A percentile compares a stretch with the other conserved stretches of the same genome.
Evolutionary conservation across 352 stramenopile genomes (phyloP).

Genomic region (Ophiocytium majus): DNA sequence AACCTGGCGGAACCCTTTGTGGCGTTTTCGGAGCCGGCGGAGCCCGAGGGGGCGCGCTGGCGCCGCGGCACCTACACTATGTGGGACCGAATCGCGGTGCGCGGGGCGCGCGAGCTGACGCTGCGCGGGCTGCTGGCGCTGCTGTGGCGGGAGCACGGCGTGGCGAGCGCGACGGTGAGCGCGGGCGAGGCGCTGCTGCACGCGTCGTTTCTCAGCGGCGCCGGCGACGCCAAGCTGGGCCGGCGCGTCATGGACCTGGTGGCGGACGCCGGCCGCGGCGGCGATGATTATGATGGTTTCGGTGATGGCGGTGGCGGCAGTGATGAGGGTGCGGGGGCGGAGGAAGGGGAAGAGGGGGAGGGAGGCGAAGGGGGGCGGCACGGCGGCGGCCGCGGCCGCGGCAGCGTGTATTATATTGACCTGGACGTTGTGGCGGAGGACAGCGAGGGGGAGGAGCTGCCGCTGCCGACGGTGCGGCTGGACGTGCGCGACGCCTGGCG

Average conservation of each 20-base stretch:
- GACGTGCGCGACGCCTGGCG: constrained; percentile 23
- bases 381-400: not conserved
- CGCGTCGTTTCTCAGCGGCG: constrained; percentile 40
- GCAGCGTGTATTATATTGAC: constrained; percentile 30
- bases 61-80: constrained; percentile 74
- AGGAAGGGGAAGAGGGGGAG: not conserved
- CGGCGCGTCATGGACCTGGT: constrained; percentile 39
- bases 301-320: not conserved
- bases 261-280: constrained; percentile 29
- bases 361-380: not conserved
- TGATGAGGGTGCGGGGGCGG: not conserved
- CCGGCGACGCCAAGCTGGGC: constrained; percentile 32
- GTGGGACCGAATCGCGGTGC: constrained; percentile 93
- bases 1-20: constrained; percentile 98
- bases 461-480: constrained; percentile 41
- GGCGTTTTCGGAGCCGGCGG: constrained; percentile 93
- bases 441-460: constrained; percentile 47
- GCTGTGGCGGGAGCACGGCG: constrained; percentile 37
- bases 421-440: constrained; percentile 50
- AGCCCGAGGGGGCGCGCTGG: constrained; percentile 70
- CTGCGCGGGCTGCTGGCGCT: constrained; percentile 86
- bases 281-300: constrained; percentile 31
- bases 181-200: constrained; percentile 44
- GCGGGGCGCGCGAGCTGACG: constrained; percentile 87
- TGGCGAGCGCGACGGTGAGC: not conserved